Percentiles rank a stretch among this genome's conserved stretches.
These are phyloP conservation scores for Niebla homalea DNA, from an alignment of 495 filamentous ascomycete species.

Conservation along the genomic window DNA sequence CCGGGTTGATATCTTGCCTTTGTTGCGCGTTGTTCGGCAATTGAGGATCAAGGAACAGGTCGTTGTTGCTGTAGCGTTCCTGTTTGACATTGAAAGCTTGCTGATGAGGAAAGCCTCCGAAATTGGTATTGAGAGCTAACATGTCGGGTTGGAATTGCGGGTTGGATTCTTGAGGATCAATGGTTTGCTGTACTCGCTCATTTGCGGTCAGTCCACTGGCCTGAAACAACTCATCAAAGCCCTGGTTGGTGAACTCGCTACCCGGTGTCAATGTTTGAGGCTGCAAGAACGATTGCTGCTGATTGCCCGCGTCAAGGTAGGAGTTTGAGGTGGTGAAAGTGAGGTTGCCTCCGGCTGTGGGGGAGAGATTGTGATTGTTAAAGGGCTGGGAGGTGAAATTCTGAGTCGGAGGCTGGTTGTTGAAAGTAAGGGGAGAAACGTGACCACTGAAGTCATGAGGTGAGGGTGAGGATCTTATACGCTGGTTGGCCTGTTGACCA, in stretches of 20 bases:
- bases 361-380: conserved; percentile 4
- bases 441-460: conserved; percentile 14
- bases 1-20: conserved; percentile 37
- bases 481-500: conserved; percentile 12
- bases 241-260: conserved; percentile 10
- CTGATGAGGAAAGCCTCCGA: conserved; percentile 12
- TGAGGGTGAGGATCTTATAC: conserved; percentile 19
- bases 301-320: conserved; percentile 11
- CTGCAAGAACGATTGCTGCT: conserved; percentile 6
- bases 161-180: conserved; percentile 6
- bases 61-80: conserved; percentile 6
- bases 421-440: conserved; percentile 3
- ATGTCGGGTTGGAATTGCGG: conserved; percentile 10
- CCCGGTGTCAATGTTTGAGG: conserved; percentile 10
- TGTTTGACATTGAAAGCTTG: conserved; percentile 10
- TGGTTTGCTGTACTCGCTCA: conserved; percentile 6
- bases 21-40: conserved; percentile 26
- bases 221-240: conserved; percentile 10
- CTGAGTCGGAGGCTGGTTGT: conserved; percentile 3
- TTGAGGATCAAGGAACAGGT: conserved; percentile 32
- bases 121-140: conserved; percentile 5
- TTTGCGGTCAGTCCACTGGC: conserved; percentile 8
- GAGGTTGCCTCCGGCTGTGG: conserved; percentile 4
- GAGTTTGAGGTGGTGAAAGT: conserved; percentile 11
- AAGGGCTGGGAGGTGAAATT: conserved; percentile 11